Evolutionary conservation across 257 asterid genomes (phyloP).

Genomic region (Leptodermis oblonga): DNA sequence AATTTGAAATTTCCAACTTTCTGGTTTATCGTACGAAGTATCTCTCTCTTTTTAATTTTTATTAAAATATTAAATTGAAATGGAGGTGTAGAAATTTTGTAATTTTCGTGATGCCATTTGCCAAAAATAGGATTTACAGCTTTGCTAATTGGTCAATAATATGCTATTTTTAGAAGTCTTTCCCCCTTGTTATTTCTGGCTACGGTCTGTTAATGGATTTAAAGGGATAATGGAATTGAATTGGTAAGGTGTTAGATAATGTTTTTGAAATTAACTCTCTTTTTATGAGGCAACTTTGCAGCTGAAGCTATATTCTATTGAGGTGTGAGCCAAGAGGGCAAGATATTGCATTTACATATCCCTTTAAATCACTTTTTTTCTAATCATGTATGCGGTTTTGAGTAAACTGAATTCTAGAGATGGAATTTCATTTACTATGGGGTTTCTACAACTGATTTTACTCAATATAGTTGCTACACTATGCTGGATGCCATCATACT

Average conservation of each 20-base stretch:
- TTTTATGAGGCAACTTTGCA: neutral
- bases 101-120: constrained; percentile 5
- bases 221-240: neutral
- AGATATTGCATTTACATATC: neutral
- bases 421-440: neutral
- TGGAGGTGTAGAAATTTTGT: neutral
- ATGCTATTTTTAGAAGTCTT: constrained; percentile 7
- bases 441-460: neutral
- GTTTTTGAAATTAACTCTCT: neutral
- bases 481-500: neutral
- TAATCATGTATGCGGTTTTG: neutral
- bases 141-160: neutral
- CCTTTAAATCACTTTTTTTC: neutral
- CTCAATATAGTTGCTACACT: neutral
- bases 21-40: too few species aligned
- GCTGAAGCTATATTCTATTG: neutral
- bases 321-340: neutral
- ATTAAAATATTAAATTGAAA: neutral
- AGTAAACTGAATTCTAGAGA: neutral
- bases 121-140: neutral
- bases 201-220: neutral
- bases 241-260: neutral
- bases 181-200: neutral
- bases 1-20: neutral
- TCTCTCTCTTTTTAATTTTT: too few species aligned